Percentiles rank a stretch among this genome's conserved stretches.
Evolutionary conservation across 495 filamentous ascomycete genomes (phyloP).

Genomic region (Tuber indicum): DNA sequence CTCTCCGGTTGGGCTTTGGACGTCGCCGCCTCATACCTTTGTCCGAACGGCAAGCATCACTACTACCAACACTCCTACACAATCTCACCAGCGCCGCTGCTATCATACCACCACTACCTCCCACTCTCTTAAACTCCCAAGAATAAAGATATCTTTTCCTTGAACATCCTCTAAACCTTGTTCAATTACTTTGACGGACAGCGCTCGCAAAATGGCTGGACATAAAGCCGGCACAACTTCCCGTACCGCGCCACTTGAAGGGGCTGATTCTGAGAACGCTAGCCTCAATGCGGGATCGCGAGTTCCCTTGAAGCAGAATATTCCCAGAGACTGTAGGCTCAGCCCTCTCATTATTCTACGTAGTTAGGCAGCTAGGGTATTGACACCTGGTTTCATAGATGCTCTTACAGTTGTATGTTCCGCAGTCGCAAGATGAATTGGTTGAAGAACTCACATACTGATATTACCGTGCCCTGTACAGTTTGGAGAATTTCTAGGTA

Average conservation of each 20-base stretch:
- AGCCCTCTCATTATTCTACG: not conserved
- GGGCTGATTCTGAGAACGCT: not conserved
- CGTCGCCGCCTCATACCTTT: not conserved
- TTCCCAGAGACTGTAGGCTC: not conserved
- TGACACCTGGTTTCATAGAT: constrained; percentile 5
- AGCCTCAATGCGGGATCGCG: not conserved
- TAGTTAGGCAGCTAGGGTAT: not conserved
- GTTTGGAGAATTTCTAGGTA: constrained; percentile 1
- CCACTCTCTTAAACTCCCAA: not conserved
- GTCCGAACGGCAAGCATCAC: not conserved
- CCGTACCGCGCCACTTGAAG: not conserved
- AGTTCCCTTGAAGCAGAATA: not conserved
- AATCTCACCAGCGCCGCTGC: not conserved
- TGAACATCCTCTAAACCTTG: not conserved
- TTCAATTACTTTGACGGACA: not conserved
- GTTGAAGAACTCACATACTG: constrained; percentile 37
- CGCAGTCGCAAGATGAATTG: not conserved
- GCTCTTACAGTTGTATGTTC: constrained; percentile 21
- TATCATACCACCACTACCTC: not conserved
- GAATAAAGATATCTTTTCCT: not conserved
- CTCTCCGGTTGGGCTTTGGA: not conserved
- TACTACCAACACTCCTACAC: not conserved
- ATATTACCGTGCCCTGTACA: not conserved
- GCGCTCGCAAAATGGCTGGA: not conserved
- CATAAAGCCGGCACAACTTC: not conserved